Evolutionary conservation across 75 land plant genomes (phyloP).

Genomic region (Chamaecyparis obtusa): DNA sequence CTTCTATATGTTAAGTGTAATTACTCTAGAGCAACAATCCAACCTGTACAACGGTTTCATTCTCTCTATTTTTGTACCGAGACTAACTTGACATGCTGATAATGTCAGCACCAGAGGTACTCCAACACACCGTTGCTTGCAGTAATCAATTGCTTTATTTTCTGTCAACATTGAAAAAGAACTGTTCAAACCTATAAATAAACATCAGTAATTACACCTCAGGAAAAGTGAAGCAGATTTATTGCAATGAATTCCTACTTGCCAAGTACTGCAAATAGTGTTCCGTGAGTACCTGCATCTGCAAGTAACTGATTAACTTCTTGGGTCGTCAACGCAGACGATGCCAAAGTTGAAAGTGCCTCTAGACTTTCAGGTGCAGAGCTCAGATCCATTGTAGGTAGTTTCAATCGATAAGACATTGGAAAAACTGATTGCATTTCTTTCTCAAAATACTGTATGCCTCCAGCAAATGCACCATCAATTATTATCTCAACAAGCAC

Average conservation of each 20-base stretch:
- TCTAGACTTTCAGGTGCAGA: slow-evolving; percentile 14
- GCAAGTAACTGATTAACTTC: slow-evolving; percentile 34
- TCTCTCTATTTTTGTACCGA: slow-evolving; percentile 36
- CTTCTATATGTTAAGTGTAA: not conserved
- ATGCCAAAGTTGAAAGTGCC: slow-evolving; percentile 24
- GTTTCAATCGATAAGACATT: slow-evolving; percentile 13
- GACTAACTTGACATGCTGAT: slow-evolving; percentile 34
- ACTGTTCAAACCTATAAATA: not conserved
- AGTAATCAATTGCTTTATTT: slow-evolving; percentile 36
- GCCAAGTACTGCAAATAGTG: not conserved
- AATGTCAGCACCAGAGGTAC: slow-evolving; percentile 24
- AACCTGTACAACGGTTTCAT: slow-evolving; percentile 47
- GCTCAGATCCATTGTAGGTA: slow-evolving; percentile 19
- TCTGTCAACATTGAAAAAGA: slow-evolving; percentile 19
- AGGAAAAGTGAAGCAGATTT: not conserved
- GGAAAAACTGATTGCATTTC: slow-evolving; percentile 27
- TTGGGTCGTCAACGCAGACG: slow-evolving; percentile 33
- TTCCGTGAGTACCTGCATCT: slow-evolving; percentile 26
- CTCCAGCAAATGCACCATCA: slow-evolving; percentile 50
- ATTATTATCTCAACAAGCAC: slow-evolving; percentile 39
- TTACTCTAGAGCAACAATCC: not conserved
- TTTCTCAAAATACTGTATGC: slow-evolving; percentile 42
- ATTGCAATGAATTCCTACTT: not conserved
- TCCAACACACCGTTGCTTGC: slow-evolving; percentile 51
- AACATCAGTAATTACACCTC: not conserved